Evolutionary conservation across 106 monocot species (phyloP).

Genomic region (Platanthera zijinensis): DNA sequence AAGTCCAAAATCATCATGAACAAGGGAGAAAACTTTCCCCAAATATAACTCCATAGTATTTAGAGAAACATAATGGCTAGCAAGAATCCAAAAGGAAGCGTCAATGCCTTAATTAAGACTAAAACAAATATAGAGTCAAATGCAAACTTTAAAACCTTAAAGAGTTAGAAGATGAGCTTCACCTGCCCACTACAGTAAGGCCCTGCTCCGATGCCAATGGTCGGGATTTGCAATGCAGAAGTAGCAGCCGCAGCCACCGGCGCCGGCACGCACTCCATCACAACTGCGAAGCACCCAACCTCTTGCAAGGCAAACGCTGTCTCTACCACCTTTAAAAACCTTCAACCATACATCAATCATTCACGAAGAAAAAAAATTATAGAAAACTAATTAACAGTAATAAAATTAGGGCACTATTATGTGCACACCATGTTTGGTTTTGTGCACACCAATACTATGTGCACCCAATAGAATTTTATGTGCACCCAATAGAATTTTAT

Average conservation of each 20-base stretch:
- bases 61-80: too few species aligned
- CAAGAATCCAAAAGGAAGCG: too few species aligned
- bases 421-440: too few species aligned
- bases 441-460: too few species aligned
- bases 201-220: constrained; percentile 91
- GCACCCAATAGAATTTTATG: too few species aligned
- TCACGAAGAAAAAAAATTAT: not conserved
- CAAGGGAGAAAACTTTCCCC: too few species aligned
- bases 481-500: too few species aligned
- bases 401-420: too few species aligned
- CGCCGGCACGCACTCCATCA: constrained; percentile 82
- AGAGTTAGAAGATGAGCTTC: not conserved
- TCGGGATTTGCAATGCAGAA: constrained; percentile 65
- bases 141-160: not conserved
- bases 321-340: constrained; percentile 64
- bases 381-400: too few species aligned
- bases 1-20: too few species aligned
- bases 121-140: not conserved
- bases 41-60: too few species aligned
- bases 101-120: not conserved
- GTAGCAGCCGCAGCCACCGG: constrained; percentile 89
- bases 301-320: constrained; percentile 88
- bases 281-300: constrained; percentile 85
- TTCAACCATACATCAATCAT: not conserved
- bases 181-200: constrained; percentile 93